Base-by-base conservation (phyloP, 2,329 filamentous ascomycete genomes). In the Cryphonectria carpinicola region DNA sequence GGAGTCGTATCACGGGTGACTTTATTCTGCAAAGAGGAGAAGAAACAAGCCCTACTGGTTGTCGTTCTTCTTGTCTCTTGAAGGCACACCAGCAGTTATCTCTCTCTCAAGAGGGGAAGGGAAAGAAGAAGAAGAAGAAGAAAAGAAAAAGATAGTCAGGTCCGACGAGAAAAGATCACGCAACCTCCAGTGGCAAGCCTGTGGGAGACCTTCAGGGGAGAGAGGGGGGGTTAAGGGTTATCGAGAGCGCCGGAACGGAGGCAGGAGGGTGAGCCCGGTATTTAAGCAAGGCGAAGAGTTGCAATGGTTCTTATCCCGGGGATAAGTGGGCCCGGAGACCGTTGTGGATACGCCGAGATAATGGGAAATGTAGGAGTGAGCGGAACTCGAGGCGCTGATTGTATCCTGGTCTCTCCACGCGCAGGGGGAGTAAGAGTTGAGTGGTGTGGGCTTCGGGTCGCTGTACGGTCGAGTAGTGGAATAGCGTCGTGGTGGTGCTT, bases 301-400 rank as follows among this genome's bases (percentile, higher is more conserved):
- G 37, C 37, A 43, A 28, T 6, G 61, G 61, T 43, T 39, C 61
- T 64, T 64, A 64, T 64, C 39, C 61, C 37, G 61, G 61, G 61
- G 41, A n/a, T 43, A 64, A 43, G 37, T 39, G 61, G 37, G 37
- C 39, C 41, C 61, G 39, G 61, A 64, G 39, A 64, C 61, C 61
- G 61, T 64, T 64, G 61, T 64, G 61, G 61, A 64, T 41, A 39
- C 61, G 61, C 61, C 61, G 61, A 64, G 61, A 64, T 64, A 64
- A 28, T n/a, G 61, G 39, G 11, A 28, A 8, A 17, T 28, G n/a
- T 46, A 28, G 60, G 61, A 64, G 61, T 17, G n/a, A 46, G n/a
- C 39, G 61, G 61, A 25, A 46, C 46, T 64, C 37, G 4, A 58
- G 54, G 28, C 54, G 54, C 25, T 32, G 14, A 32, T 32, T 14